Conservation (phyloP, 73 alveolate species). For the Paramecium caudatum region DNA sequence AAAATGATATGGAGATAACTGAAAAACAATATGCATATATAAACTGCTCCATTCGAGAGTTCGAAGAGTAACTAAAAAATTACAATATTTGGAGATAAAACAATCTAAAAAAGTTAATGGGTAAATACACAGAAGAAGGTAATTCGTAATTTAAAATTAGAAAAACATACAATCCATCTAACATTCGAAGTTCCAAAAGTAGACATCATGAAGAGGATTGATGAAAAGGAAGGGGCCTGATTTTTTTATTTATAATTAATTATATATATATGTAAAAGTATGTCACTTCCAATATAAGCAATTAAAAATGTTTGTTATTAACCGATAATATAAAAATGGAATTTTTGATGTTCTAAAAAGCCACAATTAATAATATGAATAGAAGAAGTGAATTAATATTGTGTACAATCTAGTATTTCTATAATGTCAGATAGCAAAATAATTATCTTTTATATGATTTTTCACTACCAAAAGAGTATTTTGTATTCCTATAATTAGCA, state of each 20-base stretch:
- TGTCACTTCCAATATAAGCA: constrained; percentile 20
- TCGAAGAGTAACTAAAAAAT: constrained; percentile 28
- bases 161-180: constrained; percentile 8
- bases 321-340: constrained; percentile 33
- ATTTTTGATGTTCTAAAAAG: not conserved
- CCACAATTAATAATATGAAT: not conserved
- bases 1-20: not conserved
- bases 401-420: constrained; percentile 53
- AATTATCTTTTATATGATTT: constrained; percentile 51
- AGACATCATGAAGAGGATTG: constrained; percentile 32
- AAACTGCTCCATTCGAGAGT: not conserved
- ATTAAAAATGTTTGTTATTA: constrained; percentile 26
- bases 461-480: not conserved
- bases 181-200: constrained; percentile 43
- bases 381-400: constrained; percentile 8
- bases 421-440: constrained; percentile 46
- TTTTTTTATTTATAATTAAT: not conserved
- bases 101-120: constrained; percentile 18
- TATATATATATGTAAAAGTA: not conserved
- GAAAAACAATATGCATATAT: not conserved
- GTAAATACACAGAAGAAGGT: constrained; percentile 62
- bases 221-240: constrained; percentile 56
- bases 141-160: not conserved
- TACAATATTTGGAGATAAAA: constrained; percentile 56
- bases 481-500: not conserved